phyloP scores from a whole-genome alignment of 2,329 filamentous ascomycete species.

The Penicillium sp. region DNA sequence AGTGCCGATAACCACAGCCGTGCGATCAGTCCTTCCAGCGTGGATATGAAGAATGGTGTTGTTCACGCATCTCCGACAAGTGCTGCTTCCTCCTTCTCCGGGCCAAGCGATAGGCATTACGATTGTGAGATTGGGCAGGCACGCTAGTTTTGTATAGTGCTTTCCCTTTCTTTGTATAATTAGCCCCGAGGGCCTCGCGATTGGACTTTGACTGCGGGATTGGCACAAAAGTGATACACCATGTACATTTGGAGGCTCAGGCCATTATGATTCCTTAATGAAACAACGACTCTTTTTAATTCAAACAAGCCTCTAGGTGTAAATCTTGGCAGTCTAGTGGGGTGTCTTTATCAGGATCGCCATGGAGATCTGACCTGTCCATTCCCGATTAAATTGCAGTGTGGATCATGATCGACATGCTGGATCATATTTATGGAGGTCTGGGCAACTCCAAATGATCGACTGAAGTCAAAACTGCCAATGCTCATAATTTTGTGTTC shows the following conservation, averaged over 20 bases:
- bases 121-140: not conserved
- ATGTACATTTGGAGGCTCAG: not conserved
- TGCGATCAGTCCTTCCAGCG: constrained; percentile 10
- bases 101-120: constrained; percentile 2
- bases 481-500: not conserved
- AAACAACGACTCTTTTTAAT: not conserved
- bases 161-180: not conserved
- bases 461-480: not conserved
- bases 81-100: constrained; percentile 20
- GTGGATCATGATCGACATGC: not conserved
- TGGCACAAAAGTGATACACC: not conserved
- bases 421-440: not conserved
- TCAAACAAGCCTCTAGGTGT: not conserved
- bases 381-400: not conserved
- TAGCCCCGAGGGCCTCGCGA: not conserved
- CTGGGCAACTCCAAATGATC: not conserved
- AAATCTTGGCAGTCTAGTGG: not conserved
- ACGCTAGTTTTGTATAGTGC: not conserved
- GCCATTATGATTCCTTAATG: not conserved
- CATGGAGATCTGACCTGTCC: not conserved
- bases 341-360: not conserved
- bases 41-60: constrained; percentile 22
- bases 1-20: constrained; percentile 16
- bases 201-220: not conserved
- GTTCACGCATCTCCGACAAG: constrained; percentile 26